Percentiles rank a stretch among this genome's conserved stretches.
phyloP scores from a whole-genome alignment of 192 early-diverging fungal genomes.

The Coemansia sp. region DNA sequence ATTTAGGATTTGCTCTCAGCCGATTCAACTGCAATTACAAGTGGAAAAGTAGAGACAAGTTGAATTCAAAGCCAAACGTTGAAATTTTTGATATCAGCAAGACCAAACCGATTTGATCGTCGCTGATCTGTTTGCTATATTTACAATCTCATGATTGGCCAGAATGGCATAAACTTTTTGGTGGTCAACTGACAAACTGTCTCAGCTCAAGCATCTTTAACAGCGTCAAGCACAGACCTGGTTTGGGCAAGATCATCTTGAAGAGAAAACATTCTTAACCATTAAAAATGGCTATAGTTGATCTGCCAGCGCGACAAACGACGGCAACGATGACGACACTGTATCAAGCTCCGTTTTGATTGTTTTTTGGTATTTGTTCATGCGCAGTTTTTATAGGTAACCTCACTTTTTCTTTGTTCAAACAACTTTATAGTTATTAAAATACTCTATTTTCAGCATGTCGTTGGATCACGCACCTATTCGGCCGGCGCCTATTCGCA shows the following conservation, averaged over 20 bases:
- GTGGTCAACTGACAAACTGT: too few relatives aligned
- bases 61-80: neutral
- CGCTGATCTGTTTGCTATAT: neutral
- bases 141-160: neutral
- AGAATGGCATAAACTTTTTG: too few relatives aligned
- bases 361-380: too few relatives aligned
- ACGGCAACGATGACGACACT: too few relatives aligned
- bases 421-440: neutral
- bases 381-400: neutral
- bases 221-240: too few relatives aligned
- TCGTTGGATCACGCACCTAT: neutral
- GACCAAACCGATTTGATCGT: neutral
- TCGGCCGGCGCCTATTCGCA: conserved; percentile 62
- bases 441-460: neutral
- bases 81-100: neutral
- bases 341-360: too few relatives aligned
- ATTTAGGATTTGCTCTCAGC: conserved; percentile 1
- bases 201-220: too few relatives aligned
- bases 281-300: too few relatives aligned
- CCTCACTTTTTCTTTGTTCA: neutral
- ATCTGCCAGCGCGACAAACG: too few relatives aligned
- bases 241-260: too few relatives aligned
- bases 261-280: too few relatives aligned
- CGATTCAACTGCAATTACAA: neutral
- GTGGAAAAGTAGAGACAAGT: neutral